A percentile compares a stretch with the other conserved stretches of the same genome.
Conservation (phyloP, 2,329 filamentous ascomycete genomes). For the Pseudogymnoascus sp. region DNA sequence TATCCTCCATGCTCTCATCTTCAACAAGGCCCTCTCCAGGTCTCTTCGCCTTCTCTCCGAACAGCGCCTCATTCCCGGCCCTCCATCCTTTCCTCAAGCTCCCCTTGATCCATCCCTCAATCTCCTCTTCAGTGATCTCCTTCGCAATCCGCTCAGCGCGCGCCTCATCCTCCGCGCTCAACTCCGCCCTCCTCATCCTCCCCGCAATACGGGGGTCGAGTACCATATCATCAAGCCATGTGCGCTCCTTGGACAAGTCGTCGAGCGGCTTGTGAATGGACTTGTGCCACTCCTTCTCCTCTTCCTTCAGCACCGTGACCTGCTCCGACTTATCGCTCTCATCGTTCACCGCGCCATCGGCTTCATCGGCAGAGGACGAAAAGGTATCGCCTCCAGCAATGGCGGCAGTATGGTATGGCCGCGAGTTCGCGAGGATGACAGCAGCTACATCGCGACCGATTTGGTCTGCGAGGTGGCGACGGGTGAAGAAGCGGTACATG, state of each 20-base stretch:
- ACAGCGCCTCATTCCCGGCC: constrained; percentile 17
- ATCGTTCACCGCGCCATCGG: not conserved
- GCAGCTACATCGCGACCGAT: constrained; percentile 84
- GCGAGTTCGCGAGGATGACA: constrained; percentile 58
- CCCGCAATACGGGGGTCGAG: constrained; percentile 67
- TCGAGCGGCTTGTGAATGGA: constrained; percentile 52
- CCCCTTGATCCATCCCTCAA: constrained; percentile 62
- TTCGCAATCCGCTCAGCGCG: constrained; percentile 50
- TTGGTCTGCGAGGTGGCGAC: constrained; percentile 74
- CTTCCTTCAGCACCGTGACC: constrained; percentile 54
- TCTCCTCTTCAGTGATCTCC: constrained; percentile 53
- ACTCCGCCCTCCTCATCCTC: constrained; percentile 73
- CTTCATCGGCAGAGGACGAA: constrained; percentile 11
- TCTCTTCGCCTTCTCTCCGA: constrained; percentile 18
- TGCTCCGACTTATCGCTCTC: constrained; percentile 46
- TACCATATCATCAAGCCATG: constrained; percentile 68
- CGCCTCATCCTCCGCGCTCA: constrained; percentile 61
- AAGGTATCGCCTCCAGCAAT: constrained; percentile 40
- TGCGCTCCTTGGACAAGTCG: constrained; percentile 52
- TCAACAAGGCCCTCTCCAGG: constrained; percentile 7
- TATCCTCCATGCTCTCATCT: constrained; percentile 7
- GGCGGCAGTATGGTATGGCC: constrained; percentile 36
- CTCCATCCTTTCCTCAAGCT: constrained; percentile 43
- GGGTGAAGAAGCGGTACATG: constrained; percentile 79
- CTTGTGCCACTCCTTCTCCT: constrained; percentile 81